A percentile compares a stretch with the other conserved stretches of the same genome.
phyloP scores from a whole-genome alignment of 2,329 filamentous ascomycete species.

The Rutstroemia sydowiana region DNA sequence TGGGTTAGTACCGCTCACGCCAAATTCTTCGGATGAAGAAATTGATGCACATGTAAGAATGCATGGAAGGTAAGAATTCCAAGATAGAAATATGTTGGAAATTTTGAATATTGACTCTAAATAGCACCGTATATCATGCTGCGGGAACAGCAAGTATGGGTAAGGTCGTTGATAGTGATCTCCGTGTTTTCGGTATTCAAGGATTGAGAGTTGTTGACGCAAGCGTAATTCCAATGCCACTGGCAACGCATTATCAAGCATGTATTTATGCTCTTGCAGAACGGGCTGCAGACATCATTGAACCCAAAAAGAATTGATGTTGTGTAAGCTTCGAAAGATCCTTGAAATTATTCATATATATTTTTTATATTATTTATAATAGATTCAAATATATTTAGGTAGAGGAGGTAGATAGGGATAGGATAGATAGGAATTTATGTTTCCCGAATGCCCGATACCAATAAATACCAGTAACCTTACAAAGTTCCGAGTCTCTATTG shows the following conservation, averaged over 20 bases:
- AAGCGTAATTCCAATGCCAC: not conserved
- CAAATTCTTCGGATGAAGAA: conserved; percentile 36
- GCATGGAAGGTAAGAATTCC: not conserved
- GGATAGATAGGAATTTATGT: too few species aligned
- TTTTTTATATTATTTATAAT: too few species aligned
- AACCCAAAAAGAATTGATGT: too few species aligned
- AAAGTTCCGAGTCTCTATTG: too few species aligned
- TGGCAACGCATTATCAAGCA: not conserved
- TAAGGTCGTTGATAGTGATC: conserved; percentile 23
- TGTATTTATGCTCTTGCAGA: not conserved
- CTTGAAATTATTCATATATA: too few species aligned
- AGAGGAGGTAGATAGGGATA: too few species aligned
- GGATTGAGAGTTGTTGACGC: conserved; percentile 19
- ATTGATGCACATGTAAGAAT: conserved; percentile 39
- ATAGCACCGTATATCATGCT: conserved; percentile 40
- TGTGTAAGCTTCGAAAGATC: too few species aligned
- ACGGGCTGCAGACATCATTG: not conserved
- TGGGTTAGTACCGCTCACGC: conserved; percentile 31
- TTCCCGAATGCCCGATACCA: too few species aligned
- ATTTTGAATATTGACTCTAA: conserved; percentile 5
- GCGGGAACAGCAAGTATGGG: conserved; percentile 50
- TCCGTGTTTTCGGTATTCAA: conserved; percentile 14
- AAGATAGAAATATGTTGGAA: not conserved
- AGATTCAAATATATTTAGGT: too few species aligned
- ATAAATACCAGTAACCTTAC: too few species aligned